Base-by-base conservation (phyloP, 495 filamentous ascomycete genomes). In the Penicillium desertorum region DNA sequence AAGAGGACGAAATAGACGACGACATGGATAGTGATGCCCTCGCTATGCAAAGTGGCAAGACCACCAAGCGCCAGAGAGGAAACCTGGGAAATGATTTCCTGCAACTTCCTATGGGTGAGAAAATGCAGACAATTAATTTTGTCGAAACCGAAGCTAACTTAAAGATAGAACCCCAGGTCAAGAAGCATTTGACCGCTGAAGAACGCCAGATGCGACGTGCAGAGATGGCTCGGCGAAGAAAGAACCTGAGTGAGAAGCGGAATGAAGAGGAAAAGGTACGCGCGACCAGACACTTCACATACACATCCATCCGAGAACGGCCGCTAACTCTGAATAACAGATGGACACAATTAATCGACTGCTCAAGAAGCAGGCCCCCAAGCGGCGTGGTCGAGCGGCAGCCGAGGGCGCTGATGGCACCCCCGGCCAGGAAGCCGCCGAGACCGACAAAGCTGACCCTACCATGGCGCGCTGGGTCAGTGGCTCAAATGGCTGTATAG, bases 341-440 rank as follows among this genome's bases (percentile, higher is more conserved):
- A 96, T 96, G 88, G 93, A 97, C 70, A 98, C 94, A 14, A 97
- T 98, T 79, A 97, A 98, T 74, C 90, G 93, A 51, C 85, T 98
- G 27, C 85, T 98, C 51, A 91, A 92, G 71, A 96, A 96, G 65
- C 95, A 97, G 75, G 89, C 91, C 5, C 92, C 93, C 20, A 98
- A 97, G 72, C 87, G 80, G 60, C 87, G 80, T 43, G 84, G 80
- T 45, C 79, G 75, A 57, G 73, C 75, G 8, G 78, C 76, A 10
- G 77, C 70, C 5, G 80, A 84, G 36, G 76, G 71, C 8, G 72
- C 72, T 50, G 75, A 79, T 47, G 65, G 69, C 29, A 80, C 75
- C 16, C 74, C 71, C 41, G 87, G 86, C 16, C 82, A 81, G 39
- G 84, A 84, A 4, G 76, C 76, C 16, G 81, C 77, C 12, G 80